Evolutionary conservation across 164 flowering plant genomes (phyloP).

Genomic region (Sedum album): DNA sequence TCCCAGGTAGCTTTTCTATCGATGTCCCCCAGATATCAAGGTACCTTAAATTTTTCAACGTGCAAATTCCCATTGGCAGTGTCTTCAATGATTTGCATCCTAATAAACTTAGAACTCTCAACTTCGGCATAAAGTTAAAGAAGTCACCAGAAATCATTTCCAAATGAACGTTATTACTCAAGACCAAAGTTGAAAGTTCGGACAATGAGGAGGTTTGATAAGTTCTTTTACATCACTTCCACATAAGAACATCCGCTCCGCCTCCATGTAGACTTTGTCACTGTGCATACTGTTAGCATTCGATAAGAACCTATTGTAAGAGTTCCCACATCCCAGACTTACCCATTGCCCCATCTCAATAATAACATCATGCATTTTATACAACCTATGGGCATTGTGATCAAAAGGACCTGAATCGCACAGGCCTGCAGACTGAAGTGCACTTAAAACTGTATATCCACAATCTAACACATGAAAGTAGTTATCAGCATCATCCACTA

Average conservation of each 20-base stretch:
- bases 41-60: background rate
- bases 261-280: background rate
- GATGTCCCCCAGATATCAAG: constrained; percentile 5
- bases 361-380: constrained; percentile 9
- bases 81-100: background rate
- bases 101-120: background rate
- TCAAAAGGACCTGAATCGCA: background rate
- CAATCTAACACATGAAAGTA: background rate
- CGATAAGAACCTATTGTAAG: background rate
- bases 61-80: background rate
- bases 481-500: background rate
- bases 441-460: background rate
- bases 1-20: background rate
- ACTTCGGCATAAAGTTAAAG: background rate
- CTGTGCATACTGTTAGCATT: background rate
- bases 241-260: constrained; percentile 3
- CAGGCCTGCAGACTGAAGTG: background rate
- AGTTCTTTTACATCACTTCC: background rate
- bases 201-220: background rate
- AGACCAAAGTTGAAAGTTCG: constrained; percentile 3
- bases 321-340: background rate
- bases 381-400: background rate
- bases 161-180: background rate
- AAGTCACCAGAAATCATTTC: background rate
- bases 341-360: constrained; percentile 8